Percentiles rank a stretch among this genome's conserved stretches.
phyloP scores from a whole-genome alignment of 2,329 filamentous ascomycete genomes.

The Aspergillus proliferans region DNA sequence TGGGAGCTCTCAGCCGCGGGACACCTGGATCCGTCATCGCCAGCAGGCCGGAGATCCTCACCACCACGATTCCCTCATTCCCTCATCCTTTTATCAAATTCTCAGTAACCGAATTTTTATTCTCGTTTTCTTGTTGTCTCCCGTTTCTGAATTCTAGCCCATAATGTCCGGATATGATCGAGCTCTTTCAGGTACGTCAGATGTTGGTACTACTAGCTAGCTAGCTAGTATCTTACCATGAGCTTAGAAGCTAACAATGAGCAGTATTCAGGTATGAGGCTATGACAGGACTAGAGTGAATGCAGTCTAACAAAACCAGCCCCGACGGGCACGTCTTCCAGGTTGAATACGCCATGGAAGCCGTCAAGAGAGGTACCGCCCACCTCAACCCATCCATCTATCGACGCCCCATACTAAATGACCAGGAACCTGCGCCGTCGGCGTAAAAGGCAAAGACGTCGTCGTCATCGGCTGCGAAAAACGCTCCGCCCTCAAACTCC shows the following conservation, averaged over 20 bases:
- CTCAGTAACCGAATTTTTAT: not conserved
- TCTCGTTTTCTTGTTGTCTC: not conserved
- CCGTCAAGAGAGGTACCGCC: slow-evolving; percentile 82
- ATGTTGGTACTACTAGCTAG: slow-evolving; percentile 19
- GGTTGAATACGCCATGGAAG: slow-evolving; percentile 98
- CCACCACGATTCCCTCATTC: slow-evolving; percentile 10
- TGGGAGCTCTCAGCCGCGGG: slow-evolving; percentile 21
- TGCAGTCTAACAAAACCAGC: slow-evolving; percentile 55
- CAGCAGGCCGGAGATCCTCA: slow-evolving; percentile 7
- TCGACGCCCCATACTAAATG: slow-evolving; percentile 11
- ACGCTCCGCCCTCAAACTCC: slow-evolving; percentile 97
- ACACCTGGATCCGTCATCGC: slow-evolving; percentile 22
- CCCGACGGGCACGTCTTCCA: slow-evolving; percentile 99
- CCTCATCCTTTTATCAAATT: not conserved
- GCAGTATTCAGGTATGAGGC: slow-evolving; percentile 71
- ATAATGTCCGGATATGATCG: slow-evolving; percentile 91
- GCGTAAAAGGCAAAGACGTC: slow-evolving; percentile 89
- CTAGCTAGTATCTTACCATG: slow-evolving; percentile 16
- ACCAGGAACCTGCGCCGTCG: slow-evolving; percentile 90
- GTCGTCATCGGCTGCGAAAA: slow-evolving; percentile 98
- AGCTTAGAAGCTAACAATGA: slow-evolving; percentile 36
- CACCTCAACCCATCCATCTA: slow-evolving; percentile 8
- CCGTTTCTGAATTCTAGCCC: slow-evolving; percentile 6
- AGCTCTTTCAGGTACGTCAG: slow-evolving; percentile 85
- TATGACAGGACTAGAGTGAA: slow-evolving; percentile 2